These are phyloP conservation scores for Scenedesmus sp. DNA, from an alignment of 163 green algal genomes.

Conservation along the genomic window DNA sequence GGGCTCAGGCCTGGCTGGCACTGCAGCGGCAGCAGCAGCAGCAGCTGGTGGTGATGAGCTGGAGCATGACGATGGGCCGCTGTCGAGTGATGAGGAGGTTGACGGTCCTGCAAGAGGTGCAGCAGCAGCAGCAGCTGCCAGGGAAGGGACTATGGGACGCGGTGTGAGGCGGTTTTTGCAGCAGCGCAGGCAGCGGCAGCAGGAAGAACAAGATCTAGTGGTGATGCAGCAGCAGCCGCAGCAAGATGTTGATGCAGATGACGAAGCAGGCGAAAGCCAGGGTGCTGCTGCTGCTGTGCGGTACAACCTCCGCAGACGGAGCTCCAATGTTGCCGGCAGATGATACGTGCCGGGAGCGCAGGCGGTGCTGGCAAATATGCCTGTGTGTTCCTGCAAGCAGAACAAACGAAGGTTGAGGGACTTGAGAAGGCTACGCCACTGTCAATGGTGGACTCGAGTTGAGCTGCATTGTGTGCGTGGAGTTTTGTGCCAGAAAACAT, in stretches of 20 bases:
- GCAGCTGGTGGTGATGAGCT: background rate
- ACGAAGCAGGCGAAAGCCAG: background rate
- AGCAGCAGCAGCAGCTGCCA: constrained; percentile 15
- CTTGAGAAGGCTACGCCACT: too few species aligned
- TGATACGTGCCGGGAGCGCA: background rate
- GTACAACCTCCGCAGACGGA: background rate
- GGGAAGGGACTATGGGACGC: too few species aligned
- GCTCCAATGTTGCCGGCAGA: background rate
- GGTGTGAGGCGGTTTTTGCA: background rate
- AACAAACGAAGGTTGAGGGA: too few species aligned
- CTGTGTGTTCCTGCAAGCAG: too few species aligned
- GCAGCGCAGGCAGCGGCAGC: background rate
- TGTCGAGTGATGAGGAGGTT: background rate
- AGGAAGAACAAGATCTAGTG: background rate
- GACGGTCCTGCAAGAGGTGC: background rate
- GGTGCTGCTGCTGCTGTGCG: background rate
- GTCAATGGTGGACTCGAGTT: too few species aligned
- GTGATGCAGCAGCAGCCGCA: background rate
- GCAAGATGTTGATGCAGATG: background rate
- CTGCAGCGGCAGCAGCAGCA: background rate
- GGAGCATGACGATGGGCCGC: background rate
- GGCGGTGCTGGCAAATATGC: too few species aligned
- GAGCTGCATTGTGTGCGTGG: too few species aligned
- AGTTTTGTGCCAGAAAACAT: too few species aligned
- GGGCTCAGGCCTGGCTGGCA: background rate